These are phyloP conservation scores for Colletotrichum theobromicola DNA, from an alignment of 2,329 filamentous ascomycete genomes.

Conservation along the genomic window DNA sequence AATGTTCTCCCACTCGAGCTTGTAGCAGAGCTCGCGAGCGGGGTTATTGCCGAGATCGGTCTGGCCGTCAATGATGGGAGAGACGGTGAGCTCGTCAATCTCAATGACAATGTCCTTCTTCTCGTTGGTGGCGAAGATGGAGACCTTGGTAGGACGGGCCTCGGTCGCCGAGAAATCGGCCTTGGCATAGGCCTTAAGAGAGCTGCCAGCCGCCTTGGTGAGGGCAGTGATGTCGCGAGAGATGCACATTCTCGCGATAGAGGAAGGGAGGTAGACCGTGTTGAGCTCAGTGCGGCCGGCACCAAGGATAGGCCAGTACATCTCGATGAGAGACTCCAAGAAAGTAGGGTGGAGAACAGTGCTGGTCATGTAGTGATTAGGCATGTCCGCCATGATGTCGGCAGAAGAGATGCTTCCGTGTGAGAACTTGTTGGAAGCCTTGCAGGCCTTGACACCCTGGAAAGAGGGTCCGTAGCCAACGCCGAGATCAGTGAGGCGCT, in stretches of 20 bases:
- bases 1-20: constrained; percentile 26
- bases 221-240: constrained; percentile 33
- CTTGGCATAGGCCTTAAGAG: constrained; percentile 25
- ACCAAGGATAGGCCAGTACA: constrained; percentile 37
- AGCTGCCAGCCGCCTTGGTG: constrained; percentile 35
- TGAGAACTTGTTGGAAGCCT: constrained; percentile 29
- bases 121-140: constrained; percentile 21
- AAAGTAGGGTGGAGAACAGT: constrained; percentile 25
- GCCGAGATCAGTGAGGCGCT: constrained; percentile 48
- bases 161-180: constrained; percentile 18
- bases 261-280: constrained; percentile 37
- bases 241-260: constrained; percentile 32
- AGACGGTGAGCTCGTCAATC: constrained; percentile 27
- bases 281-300: constrained; percentile 30
- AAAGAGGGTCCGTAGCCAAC: constrained; percentile 57
- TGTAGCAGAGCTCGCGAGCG: constrained; percentile 27
- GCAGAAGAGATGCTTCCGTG: constrained; percentile 11
- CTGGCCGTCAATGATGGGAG: constrained; percentile 24
- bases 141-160: constrained; percentile 23
- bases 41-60: constrained; percentile 16
- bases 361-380: constrained; percentile 23
- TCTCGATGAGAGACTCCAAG: constrained; percentile 26
- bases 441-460: constrained; percentile 53
- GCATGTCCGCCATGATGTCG: constrained; percentile 24
- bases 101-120: constrained; percentile 25